Evolutionary conservation across 805 yeast genomes (phyloP).

Genomic region (Spathaspora boniae): DNA sequence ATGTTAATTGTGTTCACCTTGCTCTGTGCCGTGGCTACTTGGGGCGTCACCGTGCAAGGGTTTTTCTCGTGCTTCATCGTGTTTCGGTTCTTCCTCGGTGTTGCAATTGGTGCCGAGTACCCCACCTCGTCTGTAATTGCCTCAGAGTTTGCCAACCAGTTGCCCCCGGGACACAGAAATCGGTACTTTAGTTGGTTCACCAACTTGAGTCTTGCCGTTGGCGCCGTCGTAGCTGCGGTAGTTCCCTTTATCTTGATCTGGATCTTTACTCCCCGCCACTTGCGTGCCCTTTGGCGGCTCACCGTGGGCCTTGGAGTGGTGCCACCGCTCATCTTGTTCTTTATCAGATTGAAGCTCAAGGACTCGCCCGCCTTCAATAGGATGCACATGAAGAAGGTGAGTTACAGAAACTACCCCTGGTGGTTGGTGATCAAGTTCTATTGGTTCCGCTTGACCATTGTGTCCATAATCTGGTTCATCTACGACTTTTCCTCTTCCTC

Average conservation of each 20-base stretch:
- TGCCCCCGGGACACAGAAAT: slow-evolving; percentile 82
- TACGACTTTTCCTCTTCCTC: slow-evolving; percentile 88
- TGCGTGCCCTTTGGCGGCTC: slow-evolving; percentile 87
- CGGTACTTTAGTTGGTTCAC: slow-evolving; percentile 89
- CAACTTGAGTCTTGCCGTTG: slow-evolving; percentile 79
- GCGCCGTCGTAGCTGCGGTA: slow-evolving; percentile 79
- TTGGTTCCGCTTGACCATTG: slow-evolving; percentile 72
- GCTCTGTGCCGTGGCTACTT: slow-evolving; percentile 70
- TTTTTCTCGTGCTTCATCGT: slow-evolving; percentile 80
- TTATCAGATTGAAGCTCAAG: slow-evolving; percentile 69
- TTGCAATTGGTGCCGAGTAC: slow-evolving; percentile 93
- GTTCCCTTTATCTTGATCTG: slow-evolving; percentile 83
- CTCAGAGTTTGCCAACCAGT: slow-evolving; percentile 79
- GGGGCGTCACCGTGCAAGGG: slow-evolving; percentile 79
- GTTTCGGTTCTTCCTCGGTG: slow-evolving; percentile 83
- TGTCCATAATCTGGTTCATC: slow-evolving; percentile 82
- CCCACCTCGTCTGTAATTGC: slow-evolving; percentile 93
- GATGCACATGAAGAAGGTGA: slow-evolving; percentile 60
- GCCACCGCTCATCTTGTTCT: slow-evolving; percentile 75
- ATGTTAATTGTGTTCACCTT: slow-evolving; percentile 77
- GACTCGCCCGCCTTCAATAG: slow-evolving; percentile 73
- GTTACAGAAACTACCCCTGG: slow-evolving; percentile 51
- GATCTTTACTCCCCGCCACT: slow-evolving; percentile 70
- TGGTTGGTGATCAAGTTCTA: slow-evolving; percentile 69
- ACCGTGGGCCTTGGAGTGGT: slow-evolving; percentile 88